Conservation (phyloP, 73 alveolate genomes). For the Breviolum minutum region DNA sequence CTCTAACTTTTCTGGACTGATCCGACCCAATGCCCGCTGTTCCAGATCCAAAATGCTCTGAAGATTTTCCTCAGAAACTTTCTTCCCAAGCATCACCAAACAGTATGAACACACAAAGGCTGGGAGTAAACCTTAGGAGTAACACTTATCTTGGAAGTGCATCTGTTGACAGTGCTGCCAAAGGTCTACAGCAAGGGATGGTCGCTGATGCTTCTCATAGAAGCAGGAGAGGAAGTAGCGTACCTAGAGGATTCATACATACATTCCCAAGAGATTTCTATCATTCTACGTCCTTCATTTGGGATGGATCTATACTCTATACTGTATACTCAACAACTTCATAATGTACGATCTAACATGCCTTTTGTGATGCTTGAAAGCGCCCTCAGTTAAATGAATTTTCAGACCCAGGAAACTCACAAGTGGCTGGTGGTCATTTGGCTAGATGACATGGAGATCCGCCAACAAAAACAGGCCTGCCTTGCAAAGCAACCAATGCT, state of each 20-base stretch:
- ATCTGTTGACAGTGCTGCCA: background rate
- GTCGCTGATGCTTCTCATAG: constrained; percentile 41
- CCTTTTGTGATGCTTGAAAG: too few relatives aligned
- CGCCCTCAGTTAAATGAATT: too few relatives aligned
- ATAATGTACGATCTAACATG: too few relatives aligned
- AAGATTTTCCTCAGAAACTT: background rate
- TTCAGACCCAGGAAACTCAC: too few relatives aligned
- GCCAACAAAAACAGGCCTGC: background rate
- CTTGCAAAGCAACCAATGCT: constrained; percentile 74
- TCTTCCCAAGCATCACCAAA: too few relatives aligned
- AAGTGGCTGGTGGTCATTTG: too few relatives aligned
- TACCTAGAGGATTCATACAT: background rate
- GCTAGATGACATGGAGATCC: too few relatives aligned
- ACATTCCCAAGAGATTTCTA: background rate
- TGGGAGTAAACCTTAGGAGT: background rate
- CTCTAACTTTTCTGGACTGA: constrained; percentile 15
- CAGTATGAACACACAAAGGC: too few relatives aligned
- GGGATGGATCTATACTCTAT: too few relatives aligned
- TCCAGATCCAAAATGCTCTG: constrained; percentile 40
- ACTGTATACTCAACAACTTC: too few relatives aligned
- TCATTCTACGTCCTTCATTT: too few relatives aligned
- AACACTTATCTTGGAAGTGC: too few relatives aligned
- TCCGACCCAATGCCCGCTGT: background rate
- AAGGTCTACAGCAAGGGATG: constrained; percentile 31
- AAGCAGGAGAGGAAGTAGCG: constrained; percentile 48